phyloP scores from a whole-genome alignment of 2,329 filamentous ascomycete genomes.

The Cladosporium velox region DNA sequence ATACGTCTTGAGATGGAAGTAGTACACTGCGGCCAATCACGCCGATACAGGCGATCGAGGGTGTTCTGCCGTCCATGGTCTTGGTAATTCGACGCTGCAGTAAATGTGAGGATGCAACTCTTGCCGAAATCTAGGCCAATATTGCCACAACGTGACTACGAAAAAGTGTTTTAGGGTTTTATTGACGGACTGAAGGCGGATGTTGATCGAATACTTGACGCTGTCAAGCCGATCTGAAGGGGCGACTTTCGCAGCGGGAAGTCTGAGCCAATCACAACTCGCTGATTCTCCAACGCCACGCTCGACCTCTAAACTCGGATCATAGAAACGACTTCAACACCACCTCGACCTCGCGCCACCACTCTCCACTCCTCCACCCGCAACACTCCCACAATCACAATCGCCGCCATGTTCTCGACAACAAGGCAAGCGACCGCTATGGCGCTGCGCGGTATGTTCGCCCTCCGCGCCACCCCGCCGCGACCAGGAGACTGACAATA shows the following conservation, averaged over 20 bases:
- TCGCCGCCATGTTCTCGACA: conserved; percentile 51
- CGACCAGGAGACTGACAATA: conserved; percentile 29
- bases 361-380: conserved; percentile 28
- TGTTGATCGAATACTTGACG: background rate
- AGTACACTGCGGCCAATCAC: conserved; percentile 89
- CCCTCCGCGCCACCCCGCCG: conserved; percentile 16
- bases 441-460: conserved; percentile 55
- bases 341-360: conserved; percentile 26
- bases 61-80: conserved; percentile 30
- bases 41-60: conserved; percentile 89
- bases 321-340: conserved; percentile 4
- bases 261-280: conserved; percentile 25
- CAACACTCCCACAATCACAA: conserved; percentile 21
- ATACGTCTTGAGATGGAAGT: conserved; percentile 21
- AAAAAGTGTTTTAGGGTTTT: background rate
- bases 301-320: conserved; percentile 16
- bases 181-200: conserved; percentile 2
- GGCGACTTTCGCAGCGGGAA: conserved; percentile 12
- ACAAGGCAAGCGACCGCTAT: conserved; percentile 55
- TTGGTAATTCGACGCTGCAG: background rate
- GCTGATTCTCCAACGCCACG: conserved; percentile 20
- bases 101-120: background rate
- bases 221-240: background rate
- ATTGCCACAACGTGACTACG: background rate
- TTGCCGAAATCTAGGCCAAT: background rate